A percentile compares a stretch with the other conserved stretches of the same genome.
Conservation (phyloP, 1,284 basidiomycete genomes). For the Rhodotorula sp. region DNA sequence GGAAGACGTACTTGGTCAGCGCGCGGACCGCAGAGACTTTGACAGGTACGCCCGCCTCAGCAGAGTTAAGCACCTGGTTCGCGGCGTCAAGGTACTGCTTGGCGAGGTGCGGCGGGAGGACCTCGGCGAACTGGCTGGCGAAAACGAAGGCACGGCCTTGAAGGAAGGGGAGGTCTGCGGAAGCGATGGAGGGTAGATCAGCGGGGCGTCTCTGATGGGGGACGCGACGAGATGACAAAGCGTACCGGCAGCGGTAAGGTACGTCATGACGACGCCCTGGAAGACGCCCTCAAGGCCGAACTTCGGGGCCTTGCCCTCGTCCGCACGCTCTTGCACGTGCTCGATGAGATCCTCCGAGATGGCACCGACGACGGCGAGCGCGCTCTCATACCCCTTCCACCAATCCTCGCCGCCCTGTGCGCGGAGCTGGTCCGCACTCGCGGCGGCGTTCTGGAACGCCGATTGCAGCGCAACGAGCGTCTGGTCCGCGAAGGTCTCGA, state of each 20-base stretch:
- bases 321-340: conserved; percentile 70
- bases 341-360: conserved; percentile 75
- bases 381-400: conserved; percentile 49
- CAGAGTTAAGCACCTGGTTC: conserved; percentile 76
- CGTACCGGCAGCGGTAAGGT: conserved; percentile 67
- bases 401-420: conserved; percentile 47
- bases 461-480: conserved; percentile 63
- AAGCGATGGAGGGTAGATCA: not conserved
- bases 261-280: conserved; percentile 72
- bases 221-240: conserved; percentile 29
- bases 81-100: conserved; percentile 84
- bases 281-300: conserved; percentile 79
- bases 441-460: conserved; percentile 62
- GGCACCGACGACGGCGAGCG: conserved; percentile 79
- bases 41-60: conserved; percentile 72
- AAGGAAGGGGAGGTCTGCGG: conserved; percentile 76
- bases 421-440: conserved; percentile 60
- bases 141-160: conserved; percentile 95
- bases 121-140: conserved; percentile 80
- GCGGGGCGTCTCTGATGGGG: not conserved
- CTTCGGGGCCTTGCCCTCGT: conserved; percentile 61
- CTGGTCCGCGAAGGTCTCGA: conserved; percentile 66
- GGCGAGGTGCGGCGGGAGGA: conserved; percentile 70
- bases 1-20: conserved; percentile 70
- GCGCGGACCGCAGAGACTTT: conserved; percentile 93